Evolutionary conservation across 306 rosid genomes (phyloP).

Genomic region (Vigna angularis): DNA sequence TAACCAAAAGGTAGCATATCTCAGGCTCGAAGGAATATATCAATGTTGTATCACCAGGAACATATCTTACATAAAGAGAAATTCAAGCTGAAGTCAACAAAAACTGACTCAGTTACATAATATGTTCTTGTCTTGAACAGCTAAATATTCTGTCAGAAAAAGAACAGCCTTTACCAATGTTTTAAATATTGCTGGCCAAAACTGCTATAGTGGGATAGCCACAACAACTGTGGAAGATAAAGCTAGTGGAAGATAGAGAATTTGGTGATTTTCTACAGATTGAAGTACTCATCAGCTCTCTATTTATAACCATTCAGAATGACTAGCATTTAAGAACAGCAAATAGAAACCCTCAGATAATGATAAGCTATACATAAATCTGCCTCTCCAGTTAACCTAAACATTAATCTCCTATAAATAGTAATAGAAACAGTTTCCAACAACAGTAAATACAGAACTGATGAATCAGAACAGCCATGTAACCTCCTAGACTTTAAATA

Average conservation of each 20-base stretch:
- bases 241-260: neutral
- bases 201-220: neutral
- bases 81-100: constrained; percentile 1
- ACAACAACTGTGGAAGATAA: neutral
- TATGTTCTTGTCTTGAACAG: neutral
- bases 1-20: constrained; percentile 43
- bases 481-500: too few species aligned
- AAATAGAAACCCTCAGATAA: neutral
- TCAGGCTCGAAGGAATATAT: constrained; percentile 42
- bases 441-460: neutral
- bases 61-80: constrained; percentile 27
- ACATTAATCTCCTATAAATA: neutral
- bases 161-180: neutral
- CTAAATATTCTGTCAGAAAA: constrained; percentile 11
- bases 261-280: neutral
- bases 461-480: too few species aligned
- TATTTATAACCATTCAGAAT: neutral
- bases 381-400: neutral
- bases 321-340: neutral
- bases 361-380: neutral
- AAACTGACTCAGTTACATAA: constrained; percentile 2
- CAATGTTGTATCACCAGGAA: constrained; percentile 19
- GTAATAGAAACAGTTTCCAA: neutral
- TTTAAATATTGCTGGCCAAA: neutral
- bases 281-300: neutral